A percentile compares a stretch with the other conserved stretches of the same genome.
Conservation (phyloP, 345 rosid genomes). For the Litchi chinensis region DNA sequence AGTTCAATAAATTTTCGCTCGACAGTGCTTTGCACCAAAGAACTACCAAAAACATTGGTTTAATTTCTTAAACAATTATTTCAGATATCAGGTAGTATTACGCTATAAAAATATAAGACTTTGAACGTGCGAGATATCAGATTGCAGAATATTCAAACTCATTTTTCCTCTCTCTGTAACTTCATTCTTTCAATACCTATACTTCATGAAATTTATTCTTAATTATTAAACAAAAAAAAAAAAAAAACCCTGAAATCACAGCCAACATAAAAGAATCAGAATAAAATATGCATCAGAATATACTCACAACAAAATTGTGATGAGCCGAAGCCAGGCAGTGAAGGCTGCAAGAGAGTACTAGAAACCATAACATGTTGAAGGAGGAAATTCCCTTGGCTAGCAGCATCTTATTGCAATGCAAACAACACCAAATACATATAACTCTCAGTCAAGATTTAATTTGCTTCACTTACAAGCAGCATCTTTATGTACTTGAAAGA, state of each 20-base stretch:
- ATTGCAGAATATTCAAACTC: not conserved
- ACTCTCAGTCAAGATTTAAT: too few species aligned
- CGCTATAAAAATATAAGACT: too few species aligned
- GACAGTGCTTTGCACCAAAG: not conserved
- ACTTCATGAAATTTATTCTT: too few species aligned
- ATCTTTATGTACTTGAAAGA: not conserved
- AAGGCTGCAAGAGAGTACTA: not conserved
- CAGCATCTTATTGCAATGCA: not conserved
- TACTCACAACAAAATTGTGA: slow-evolving; percentile 17
- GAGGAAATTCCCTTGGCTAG: not conserved
- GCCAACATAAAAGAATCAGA: too few species aligned
- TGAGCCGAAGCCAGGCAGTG: slow-evolving; percentile 11
- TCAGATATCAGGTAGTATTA: not conserved
- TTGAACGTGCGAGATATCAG: too few species aligned
- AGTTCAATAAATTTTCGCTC: not conserved
- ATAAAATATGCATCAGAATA: not conserved
- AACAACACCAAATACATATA: not conserved
- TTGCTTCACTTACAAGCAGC: not conserved
- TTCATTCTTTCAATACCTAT: too few species aligned
- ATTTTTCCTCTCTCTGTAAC: not conserved
- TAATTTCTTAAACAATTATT: not conserved
- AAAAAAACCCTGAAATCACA: too few species aligned
- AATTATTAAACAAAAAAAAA: not conserved
- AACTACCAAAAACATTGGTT: not conserved
- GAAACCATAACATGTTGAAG: slow-evolving; percentile 1